Conservation (phyloP, 2,329 filamentous ascomycete genomes). For the Venturia carpophila region DNA sequence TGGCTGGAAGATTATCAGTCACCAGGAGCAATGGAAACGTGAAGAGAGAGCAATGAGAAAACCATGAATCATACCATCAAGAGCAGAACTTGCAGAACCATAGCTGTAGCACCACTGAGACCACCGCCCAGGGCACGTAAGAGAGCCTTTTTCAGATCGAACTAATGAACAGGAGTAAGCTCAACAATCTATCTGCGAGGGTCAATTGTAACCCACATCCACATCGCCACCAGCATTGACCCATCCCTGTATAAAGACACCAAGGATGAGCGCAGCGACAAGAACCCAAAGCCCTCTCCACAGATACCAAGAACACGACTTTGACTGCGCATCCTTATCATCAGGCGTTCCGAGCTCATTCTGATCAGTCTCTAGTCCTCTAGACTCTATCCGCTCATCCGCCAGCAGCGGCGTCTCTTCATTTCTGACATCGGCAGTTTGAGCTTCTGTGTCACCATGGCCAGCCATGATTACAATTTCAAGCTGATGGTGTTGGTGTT, state of each 20-base stretch:
- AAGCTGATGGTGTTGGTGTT: background rate
- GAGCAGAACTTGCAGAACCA: background rate
- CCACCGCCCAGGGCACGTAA: background rate
- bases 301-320: background rate
- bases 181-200: background rate
- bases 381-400: background rate
- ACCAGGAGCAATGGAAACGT: background rate
- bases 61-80: background rate
- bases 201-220: background rate
- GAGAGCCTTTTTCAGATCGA: background rate
- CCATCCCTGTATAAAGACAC: background rate
- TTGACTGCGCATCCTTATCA: background rate
- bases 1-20: background rate
- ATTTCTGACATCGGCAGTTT: background rate
- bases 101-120: background rate
- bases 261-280: background rate
- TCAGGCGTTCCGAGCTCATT: background rate
- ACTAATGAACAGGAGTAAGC: background rate
- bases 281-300: background rate
- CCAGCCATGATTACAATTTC: background rate
- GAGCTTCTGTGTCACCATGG: background rate
- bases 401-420: background rate
- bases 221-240: background rate
- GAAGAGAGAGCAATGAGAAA: background rate
- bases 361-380: background rate